phyloP scores from a whole-genome alignment of 2,329 filamentous ascomycete genomes.

The Tolypocladium ophioglossoides region DNA sequence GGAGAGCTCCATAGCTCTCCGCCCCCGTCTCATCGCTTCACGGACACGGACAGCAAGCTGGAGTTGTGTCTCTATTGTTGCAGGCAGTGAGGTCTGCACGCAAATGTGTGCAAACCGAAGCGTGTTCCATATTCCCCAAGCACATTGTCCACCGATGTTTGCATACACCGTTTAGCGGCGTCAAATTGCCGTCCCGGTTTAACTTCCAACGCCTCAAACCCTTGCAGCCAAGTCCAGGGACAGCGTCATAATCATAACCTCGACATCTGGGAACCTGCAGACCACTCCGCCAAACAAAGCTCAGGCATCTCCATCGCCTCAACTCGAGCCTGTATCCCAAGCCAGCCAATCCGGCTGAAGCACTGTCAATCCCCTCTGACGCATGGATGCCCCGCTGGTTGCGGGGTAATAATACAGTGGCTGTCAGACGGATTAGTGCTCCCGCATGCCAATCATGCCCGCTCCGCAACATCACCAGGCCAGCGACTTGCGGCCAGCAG shows the following conservation, averaged over 20 bases:
- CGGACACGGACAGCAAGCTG: too few species aligned
- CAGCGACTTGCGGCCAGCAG: not conserved
- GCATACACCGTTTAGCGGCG: too few species aligned
- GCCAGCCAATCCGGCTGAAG: not conserved
- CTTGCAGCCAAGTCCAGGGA: not conserved
- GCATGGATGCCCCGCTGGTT: not conserved
- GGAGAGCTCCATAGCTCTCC: not conserved
- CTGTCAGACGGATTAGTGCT: too few species aligned
- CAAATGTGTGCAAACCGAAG: not conserved
- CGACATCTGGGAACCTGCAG: not conserved
- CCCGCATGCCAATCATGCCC: not conserved
- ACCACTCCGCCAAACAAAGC: not conserved
- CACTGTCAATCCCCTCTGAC: not conserved
- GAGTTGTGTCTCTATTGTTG: too few species aligned
- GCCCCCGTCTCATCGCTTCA: too few species aligned
- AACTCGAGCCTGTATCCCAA: too few species aligned
- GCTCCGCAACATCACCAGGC: not conserved
- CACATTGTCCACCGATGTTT: too few species aligned
- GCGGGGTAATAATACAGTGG: not conserved
- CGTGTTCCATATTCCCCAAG: not conserved
- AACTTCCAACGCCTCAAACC: not conserved
- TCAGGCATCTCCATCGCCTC: not conserved
- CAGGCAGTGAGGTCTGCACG: too few species aligned
- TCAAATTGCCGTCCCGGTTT: not conserved
- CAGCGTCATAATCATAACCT: not conserved